These are phyloP conservation scores for Hanseniaspora taiwanica DNA, from an alignment of 805 yeast species.

Conservation along the genomic window DNA sequence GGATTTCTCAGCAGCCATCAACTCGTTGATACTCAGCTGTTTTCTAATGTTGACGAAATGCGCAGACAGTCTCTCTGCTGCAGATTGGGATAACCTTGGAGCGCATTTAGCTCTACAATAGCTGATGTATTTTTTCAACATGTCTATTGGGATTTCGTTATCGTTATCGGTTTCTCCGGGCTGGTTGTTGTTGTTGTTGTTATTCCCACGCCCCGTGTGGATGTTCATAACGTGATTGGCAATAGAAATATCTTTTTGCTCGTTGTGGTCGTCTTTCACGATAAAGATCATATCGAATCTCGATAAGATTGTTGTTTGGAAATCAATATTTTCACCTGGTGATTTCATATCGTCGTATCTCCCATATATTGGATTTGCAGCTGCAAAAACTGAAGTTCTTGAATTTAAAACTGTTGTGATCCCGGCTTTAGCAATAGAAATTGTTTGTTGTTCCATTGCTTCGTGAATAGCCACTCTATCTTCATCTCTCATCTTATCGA, in stretches of 20 bases:
- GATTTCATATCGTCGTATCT: constrained; percentile 91
- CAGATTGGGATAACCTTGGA: constrained; percentile 78
- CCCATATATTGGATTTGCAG: constrained; percentile 96
- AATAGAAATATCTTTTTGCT: constrained; percentile 69
- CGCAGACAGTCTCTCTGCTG: constrained; percentile 79
- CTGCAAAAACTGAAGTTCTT: constrained; percentile 91
- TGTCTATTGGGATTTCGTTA: constrained; percentile 55
- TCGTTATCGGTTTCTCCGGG: constrained; percentile 40
- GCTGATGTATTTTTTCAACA: constrained; percentile 84
- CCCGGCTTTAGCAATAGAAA: constrained; percentile 98
- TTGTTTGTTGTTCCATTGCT: constrained; percentile 99
- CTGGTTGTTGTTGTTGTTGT: constrained; percentile 26
- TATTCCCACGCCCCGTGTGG: constrained; percentile 60
- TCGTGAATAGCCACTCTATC: constrained; percentile 98
- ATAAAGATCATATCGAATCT: constrained; percentile 98
- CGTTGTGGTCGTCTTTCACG: constrained; percentile 90
- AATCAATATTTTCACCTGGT: constrained; percentile 96
- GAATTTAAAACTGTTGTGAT: constrained; percentile 94
- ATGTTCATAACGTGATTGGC: constrained; percentile 93
- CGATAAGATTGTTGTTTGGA: constrained; percentile 91
- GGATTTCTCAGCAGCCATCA: constrained; percentile 73
- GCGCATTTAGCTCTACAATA: constrained; percentile 87
- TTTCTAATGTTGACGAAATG: constrained; percentile 87
- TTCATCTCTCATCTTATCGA: constrained; percentile 98
- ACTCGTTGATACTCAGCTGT: constrained; percentile 68